Percentiles rank a stretch among this genome's conserved stretches.
These are phyloP conservation scores for Petunia axillaris DNA, from an alignment of 257 asterid genomes.

Conservation along the genomic window DNA sequence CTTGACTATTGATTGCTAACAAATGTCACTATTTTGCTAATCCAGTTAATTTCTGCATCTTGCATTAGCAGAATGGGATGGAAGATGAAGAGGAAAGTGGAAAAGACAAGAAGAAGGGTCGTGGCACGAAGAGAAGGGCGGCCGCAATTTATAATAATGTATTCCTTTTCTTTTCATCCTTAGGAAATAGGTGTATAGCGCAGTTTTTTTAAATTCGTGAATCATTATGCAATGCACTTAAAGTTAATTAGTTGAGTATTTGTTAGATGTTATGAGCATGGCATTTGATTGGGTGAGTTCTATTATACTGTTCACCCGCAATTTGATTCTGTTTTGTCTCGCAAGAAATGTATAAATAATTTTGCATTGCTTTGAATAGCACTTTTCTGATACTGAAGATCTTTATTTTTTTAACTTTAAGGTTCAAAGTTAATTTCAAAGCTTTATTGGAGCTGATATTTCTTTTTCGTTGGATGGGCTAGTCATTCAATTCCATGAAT, in stretches of 20 bases:
- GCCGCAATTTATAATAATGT: conserved; percentile 63
- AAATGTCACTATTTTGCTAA: conserved; percentile 15
- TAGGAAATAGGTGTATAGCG: not conserved
- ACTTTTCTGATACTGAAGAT: conserved; percentile 7
- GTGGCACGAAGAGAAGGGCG: conserved; percentile 79
- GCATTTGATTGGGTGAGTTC: conserved; percentile 13
- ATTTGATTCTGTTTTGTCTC: conserved; percentile 8
- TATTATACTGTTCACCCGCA: not conserved
- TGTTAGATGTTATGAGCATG: not conserved
- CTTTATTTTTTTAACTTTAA: conserved; percentile 3
- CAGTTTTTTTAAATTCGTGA: not conserved
- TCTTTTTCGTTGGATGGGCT: not conserved
- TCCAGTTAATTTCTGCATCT: conserved; percentile 30
- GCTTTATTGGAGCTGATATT: conserved; percentile 4
- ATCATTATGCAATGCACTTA: not conserved
- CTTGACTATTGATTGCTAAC: not conserved
- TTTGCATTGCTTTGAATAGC: not conserved
- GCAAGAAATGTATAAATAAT: not conserved
- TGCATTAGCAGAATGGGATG: conserved; percentile 46
- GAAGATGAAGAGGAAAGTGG: conserved; percentile 46
- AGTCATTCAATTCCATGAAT: conserved; percentile 11
- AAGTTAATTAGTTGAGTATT: not conserved
- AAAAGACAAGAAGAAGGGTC: conserved; percentile 54
- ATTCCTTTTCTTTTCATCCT: conserved; percentile 13
- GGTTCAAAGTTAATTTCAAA: conserved; percentile 4